Evolutionary conservation across 768 basidiomycete species (phyloP).

Genomic region (Suillus brevipes): DNA sequence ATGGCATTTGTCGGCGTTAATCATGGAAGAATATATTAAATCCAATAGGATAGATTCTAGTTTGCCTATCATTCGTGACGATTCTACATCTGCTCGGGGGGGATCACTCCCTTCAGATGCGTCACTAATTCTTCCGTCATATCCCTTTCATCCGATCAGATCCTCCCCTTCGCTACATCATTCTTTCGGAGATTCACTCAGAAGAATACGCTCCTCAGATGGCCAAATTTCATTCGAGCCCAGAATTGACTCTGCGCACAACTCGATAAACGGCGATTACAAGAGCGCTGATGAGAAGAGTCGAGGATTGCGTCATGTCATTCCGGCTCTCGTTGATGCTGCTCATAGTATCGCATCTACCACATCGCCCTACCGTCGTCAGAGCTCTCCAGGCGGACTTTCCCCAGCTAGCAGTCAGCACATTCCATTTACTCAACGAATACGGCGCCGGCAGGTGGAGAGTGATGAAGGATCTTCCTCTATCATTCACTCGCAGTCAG

Average conservation of each 20-base stretch:
- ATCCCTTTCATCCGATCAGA: slow-evolving; percentile 5
- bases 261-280: slow-evolving; percentile 48
- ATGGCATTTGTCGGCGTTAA: slow-evolving; percentile 68
- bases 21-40: slow-evolving; percentile 65
- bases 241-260: slow-evolving; percentile 44
- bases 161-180: slow-evolving; percentile 38
- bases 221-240: slow-evolving; percentile 62
- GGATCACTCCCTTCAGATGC: slow-evolving; percentile 8
- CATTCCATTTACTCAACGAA: slow-evolving; percentile 37
- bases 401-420: slow-evolving; percentile 49
- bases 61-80: slow-evolving; percentile 50
- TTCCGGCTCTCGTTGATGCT: slow-evolving; percentile 30
- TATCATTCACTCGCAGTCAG: slow-evolving; percentile 45
- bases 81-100: slow-evolving; percentile 17
- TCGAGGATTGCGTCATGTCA: slow-evolving; percentile 28
- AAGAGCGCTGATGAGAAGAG: slow-evolving; percentile 41
- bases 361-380: slow-evolving; percentile 33
- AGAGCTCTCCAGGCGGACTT: slow-evolving; percentile 29
- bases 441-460: slow-evolving; percentile 35
- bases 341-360: slow-evolving; percentile 36
- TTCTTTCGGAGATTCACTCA: slow-evolving; percentile 40
- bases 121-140: slow-evolving; percentile 14
- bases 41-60: slow-evolving; percentile 32
- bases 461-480: slow-evolving; percentile 54
- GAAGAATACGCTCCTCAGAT: slow-evolving; percentile 43